Conservation (phyloP, 345 rosid species). For the Mangifera indica region DNA sequence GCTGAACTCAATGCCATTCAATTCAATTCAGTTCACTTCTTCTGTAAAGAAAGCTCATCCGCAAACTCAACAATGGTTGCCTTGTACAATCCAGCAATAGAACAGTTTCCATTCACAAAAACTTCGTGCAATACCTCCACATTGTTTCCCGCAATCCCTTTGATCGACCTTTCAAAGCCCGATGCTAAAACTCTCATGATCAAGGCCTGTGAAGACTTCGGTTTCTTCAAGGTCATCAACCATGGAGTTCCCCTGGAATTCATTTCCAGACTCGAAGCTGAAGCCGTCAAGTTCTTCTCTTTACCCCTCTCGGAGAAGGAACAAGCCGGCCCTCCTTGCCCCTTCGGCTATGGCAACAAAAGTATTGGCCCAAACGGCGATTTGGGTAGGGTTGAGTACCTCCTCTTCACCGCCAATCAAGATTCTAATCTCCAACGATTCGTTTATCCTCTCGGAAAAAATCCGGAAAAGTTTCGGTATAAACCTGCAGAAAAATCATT, state of each 20-base stretch:
- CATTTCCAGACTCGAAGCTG: conserved; percentile 46
- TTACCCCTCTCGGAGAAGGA: conserved; percentile 62
- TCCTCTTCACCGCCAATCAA: conserved; percentile 53
- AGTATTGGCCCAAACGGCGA: conserved; percentile 73
- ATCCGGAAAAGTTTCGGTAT: conserved; percentile 53
- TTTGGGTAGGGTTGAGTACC: conserved; percentile 77
- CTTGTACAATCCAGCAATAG: conserved; percentile 24
- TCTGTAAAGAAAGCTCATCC: background rate
- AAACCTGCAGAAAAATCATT: background rate
- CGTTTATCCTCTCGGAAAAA: conserved; percentile 25
- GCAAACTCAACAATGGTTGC: conserved; percentile 17
- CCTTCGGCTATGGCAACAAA: conserved; percentile 72
- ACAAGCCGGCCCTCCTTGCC: conserved; percentile 63
- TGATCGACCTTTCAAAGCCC: conserved; percentile 42
- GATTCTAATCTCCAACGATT: conserved; percentile 27
- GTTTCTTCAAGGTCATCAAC: conserved; percentile 78
- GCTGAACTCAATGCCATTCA: conserved; percentile 5
- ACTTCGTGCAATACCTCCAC: conserved; percentile 1
- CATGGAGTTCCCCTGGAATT: conserved; percentile 66
- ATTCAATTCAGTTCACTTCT: background rate
- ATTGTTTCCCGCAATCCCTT: conserved; percentile 35
- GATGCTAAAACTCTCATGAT: conserved; percentile 37
- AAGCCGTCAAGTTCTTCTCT: conserved; percentile 60
- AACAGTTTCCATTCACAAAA: conserved; percentile 20
- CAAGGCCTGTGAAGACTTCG: conserved; percentile 61